These are phyloP conservation scores for Scedosporium dehoogii DNA, from an alignment of 2,329 filamentous ascomycete genomes.

Conservation along the genomic window DNA sequence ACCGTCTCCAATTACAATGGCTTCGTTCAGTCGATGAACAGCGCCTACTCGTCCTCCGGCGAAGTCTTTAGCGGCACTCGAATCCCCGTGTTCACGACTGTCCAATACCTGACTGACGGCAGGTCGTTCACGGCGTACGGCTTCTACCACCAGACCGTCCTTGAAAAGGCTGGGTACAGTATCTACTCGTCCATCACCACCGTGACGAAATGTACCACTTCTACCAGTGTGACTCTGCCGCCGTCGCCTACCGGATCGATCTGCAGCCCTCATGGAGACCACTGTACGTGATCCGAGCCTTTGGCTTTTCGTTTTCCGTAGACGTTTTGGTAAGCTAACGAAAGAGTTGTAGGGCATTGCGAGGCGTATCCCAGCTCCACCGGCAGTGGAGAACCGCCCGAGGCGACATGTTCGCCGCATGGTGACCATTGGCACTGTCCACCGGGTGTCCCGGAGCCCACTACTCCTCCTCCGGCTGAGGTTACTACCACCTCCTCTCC, in stretches of 20 bases:
- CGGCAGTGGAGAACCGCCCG: not conserved
- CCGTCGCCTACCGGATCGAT: conserved; percentile 12
- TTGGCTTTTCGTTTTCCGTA: no score
- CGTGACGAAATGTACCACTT: conserved; percentile 8
- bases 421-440: conserved; percentile 10
- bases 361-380: conserved; percentile 3
- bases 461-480: not conserved
- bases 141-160: conserved; percentile 13
- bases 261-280: conserved; percentile 9
- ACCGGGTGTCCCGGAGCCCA: conserved; percentile 1
- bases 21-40: conserved; percentile 14
- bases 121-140: conserved; percentile 13
- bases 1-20: conserved; percentile 12
- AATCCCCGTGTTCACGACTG: conserved; percentile 12
- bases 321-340: not conserved
- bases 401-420: conserved; percentile 5
- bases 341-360: conserved; percentile 9
- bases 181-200: conserved; percentile 10
- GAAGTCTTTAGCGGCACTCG: conserved; percentile 11
- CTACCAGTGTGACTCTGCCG: conserved; percentile 7
- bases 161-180: conserved; percentile 13
- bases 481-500: not conserved
- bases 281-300: not conserved
- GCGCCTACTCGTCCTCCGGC: conserved; percentile 13
- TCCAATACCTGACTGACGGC: conserved; percentile 9